Base-by-base conservation (phyloP, 352 stramenopile genomes). In the Pythium pyrilobum region DNA sequence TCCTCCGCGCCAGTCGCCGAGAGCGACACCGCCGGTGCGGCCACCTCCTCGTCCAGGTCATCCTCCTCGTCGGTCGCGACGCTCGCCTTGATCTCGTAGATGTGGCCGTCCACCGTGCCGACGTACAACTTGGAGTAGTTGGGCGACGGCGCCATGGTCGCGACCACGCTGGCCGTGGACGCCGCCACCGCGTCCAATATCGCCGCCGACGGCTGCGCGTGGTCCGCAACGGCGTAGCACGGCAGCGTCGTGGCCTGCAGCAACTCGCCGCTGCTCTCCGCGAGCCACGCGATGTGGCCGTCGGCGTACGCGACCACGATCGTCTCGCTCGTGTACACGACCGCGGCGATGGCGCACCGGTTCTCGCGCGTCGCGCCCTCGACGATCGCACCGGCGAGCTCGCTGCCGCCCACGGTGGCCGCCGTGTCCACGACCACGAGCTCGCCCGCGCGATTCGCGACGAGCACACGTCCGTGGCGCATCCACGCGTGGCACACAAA, bases 61-160 rank as follows among this genome's bases (percentile, higher is more conserved):
- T 89, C 78, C 10, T 88, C 78, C 9, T 88, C 77, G 29, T 87
- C 70, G 38, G 66, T 36, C 13, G 67, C 31, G 5, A 84, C 66
- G 40, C 43, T 80, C 11, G 74, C 81, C 34, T 72, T 81, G 31
- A 92, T 54, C 40, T 88, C 77, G 34, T 75, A 89, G 42, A 89
- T 77, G 47, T 75, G 66, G 3, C 78, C 78, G 42, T 66, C 61
- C 7, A 52, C 56, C 20, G 72, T 89, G 5, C 72, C 73, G n/a
- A 88, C 65, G 49, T 80, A 87, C 0, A 81, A 59, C 52, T 82
- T 83, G 8, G 69, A 65, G 52, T 71, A 77, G 16, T 66, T 79
- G 5, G 81, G 81, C 5, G 78, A 80, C 13, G 67, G 40, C 2
- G 72, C 44, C 36, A 92, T 59, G 38, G 71, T 66, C 2, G 66